phyloP scores from a whole-genome alignment of 495 filamentous ascomycete species.

The Penicillium angulare region DNA sequence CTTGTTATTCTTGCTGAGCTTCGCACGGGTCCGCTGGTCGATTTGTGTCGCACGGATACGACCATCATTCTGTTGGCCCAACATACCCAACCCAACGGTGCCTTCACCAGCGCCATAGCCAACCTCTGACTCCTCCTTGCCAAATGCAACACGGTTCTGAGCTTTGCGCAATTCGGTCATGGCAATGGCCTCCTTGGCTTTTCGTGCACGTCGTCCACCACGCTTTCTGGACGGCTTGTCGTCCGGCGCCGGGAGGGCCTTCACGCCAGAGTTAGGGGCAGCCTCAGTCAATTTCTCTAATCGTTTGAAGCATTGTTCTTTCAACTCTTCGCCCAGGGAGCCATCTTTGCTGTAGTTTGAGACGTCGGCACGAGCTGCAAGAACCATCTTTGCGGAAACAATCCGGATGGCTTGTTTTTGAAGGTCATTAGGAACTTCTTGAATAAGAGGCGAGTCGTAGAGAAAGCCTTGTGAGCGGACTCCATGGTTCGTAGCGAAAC shows the following conservation, averaged over 20 bases:
- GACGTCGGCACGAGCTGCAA: constrained; percentile 84
- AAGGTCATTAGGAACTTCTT: constrained; percentile 76
- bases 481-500: constrained; percentile 91
- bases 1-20: constrained; percentile 90
- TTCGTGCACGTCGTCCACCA: constrained; percentile 85
- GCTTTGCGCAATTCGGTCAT: constrained; percentile 97
- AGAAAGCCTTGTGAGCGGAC: constrained; percentile 91
- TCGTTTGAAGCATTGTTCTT: constrained; percentile 76
- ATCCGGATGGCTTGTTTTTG: constrained; percentile 96
- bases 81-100: constrained; percentile 91
- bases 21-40: constrained; percentile 89
- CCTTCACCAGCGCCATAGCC: constrained; percentile 86
- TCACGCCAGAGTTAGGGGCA: constrained; percentile 83
- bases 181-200: constrained; percentile 94
- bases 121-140: constrained; percentile 92
- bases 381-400: constrained; percentile 86
- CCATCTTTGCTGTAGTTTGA: constrained; percentile 83
- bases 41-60: constrained; percentile 84
- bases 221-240: constrained; percentile 94
- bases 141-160: constrained; percentile 94
- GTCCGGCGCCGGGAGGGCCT: constrained; percentile 89
- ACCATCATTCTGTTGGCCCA: constrained; percentile 83
- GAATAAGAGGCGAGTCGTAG: constrained; percentile 85
- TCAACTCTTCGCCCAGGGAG: constrained; percentile 78
- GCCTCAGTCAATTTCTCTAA: constrained; percentile 94